Conservation (phyloP, 441 rosid genomes). For the Breynia disticha region DNA sequence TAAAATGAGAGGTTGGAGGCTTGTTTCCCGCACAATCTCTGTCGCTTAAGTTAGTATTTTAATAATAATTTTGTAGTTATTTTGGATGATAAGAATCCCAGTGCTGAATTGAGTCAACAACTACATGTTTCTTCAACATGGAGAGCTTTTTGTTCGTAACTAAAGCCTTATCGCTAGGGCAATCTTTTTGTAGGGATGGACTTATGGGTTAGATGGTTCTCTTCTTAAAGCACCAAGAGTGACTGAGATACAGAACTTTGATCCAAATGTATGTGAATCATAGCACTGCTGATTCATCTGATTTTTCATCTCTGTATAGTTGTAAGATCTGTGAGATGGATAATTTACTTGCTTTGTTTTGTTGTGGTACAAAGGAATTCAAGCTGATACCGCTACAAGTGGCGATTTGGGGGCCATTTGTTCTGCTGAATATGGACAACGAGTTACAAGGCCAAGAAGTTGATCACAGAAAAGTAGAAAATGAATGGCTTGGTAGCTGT, state of each 20-base stretch:
- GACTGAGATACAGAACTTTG: slow-evolving; percentile 49
- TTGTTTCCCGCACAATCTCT: no score
- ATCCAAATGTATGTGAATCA: slow-evolving; percentile 37
- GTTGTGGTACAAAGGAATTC: slow-evolving; percentile 49
- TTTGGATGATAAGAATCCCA: no score
- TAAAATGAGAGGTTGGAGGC: no score
- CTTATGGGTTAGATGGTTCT: slow-evolving; percentile 64
- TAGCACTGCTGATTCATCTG: not conserved
- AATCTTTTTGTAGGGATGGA: slow-evolving; percentile 60
- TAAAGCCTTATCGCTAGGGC: not conserved
- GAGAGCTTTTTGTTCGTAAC: not conserved
- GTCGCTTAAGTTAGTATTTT: no score
- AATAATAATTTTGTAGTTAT: no score
- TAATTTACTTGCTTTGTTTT: slow-evolving; percentile 19
- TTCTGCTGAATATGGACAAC: slow-evolving; percentile 54
- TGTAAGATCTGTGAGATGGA: not conserved
- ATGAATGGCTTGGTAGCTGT: slow-evolving; percentile 81
- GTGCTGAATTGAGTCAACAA: no score
- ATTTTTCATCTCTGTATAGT: slow-evolving; percentile 4
- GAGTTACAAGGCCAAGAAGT: slow-evolving; percentile 18
- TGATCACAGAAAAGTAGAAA: slow-evolving; percentile 25
- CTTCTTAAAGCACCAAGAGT: slow-evolving; percentile 74
- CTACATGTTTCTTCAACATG: not conserved
- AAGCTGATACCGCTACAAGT: slow-evolving; percentile 62
- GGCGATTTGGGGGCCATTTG: slow-evolving; percentile 83